Conservation (phyloP, 352 stramenopile species). For the Pythium pyrilobum region DNA sequence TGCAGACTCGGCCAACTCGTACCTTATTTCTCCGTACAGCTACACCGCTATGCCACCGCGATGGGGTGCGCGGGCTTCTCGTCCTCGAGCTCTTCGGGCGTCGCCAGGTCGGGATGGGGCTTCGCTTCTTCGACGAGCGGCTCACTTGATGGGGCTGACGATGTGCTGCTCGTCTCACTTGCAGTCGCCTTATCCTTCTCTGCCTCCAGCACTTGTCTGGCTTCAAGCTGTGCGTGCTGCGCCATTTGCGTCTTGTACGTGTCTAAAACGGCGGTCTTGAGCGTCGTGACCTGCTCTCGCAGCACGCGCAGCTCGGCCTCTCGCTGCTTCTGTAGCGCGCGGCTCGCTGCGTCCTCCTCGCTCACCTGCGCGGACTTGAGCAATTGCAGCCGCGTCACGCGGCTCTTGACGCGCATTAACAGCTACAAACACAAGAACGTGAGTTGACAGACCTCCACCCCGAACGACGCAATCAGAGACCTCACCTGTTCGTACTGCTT, state of each 20-base stretch:
- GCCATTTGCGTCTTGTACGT: constrained; percentile 4
- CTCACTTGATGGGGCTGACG: not conserved
- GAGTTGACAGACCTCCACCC: not conserved
- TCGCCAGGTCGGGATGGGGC: not conserved
- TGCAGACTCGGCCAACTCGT: not conserved
- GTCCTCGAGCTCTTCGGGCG: not conserved
- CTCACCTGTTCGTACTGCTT: constrained; percentile 22
- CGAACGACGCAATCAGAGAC: not conserved
- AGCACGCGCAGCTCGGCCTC: constrained; percentile 7
- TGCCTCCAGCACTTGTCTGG: not conserved
- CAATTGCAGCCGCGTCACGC: constrained; percentile 9
- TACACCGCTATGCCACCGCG: not conserved
- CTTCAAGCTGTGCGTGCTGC: constrained; percentile 2
- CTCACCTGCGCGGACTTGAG: constrained; percentile 1
- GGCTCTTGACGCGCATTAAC: constrained; percentile 7
- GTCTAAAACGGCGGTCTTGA: constrained; percentile 10
- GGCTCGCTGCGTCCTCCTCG: not conserved
- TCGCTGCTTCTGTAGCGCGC: constrained; percentile 10
- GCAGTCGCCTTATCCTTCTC: not conserved
- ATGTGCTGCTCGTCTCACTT: not conserved
- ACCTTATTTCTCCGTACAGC: not conserved
- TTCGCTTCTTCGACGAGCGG: not conserved
- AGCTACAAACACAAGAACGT: constrained; percentile 3
- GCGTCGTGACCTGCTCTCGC: constrained; percentile 10
- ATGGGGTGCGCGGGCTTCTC: not conserved